Base-by-base conservation (phyloP, 2,329 filamentous ascomycete genomes). In the Pezicula neosporulosa region DNA sequence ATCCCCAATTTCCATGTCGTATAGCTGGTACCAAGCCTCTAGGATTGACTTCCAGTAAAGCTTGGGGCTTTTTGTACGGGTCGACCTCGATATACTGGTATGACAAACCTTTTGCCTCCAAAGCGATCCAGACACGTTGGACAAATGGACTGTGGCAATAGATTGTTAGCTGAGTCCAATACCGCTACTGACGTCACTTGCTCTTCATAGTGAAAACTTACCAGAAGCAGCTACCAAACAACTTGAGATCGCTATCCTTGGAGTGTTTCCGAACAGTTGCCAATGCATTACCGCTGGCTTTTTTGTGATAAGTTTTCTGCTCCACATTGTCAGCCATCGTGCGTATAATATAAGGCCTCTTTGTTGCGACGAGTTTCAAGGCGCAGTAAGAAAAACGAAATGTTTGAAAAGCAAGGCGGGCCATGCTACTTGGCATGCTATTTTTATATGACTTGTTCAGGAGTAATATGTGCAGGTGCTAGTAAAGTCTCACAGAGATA, bases 21-120 rank as follows among this genome's bases (percentile, higher is more conserved):
- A 96, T 77, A 8, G 85, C 87, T 7, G 90, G 90, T 2, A 95
- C 87, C 7, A 89, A 74, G 1, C 88, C 88, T 48, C 85, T 76
- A 2, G 88, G 87, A 59, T 91, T 93, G 47, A 90, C 82, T 57
- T 90, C 87, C 21, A 91, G 76, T 28, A 93, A 72, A 8, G 82
- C 76, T 53, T 85, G 77, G 2, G 85, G 87, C 56, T 88, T 87
- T 59, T 85, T 82, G 65, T 89, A 91, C 7, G 89, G 87, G 63
- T 95, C 87, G 43, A 90, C 84, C 69, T 96, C 90, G 60, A 90
- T 85, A 68, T 95, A 96, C 65, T 95, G 89, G 65, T 96, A 96
- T 36, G 81, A 73, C 8, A 94, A 77, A 16, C 82, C 79, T 66
- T 94, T 94, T 61, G 85, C 76, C 67, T 96, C 90, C 35, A 96